A percentile compares a stretch with the other conserved stretches of the same genome.
These are phyloP conservation scores for Cardamine occulta DNA, from an alignment of 345 rosid species.

Conservation along the genomic window DNA sequence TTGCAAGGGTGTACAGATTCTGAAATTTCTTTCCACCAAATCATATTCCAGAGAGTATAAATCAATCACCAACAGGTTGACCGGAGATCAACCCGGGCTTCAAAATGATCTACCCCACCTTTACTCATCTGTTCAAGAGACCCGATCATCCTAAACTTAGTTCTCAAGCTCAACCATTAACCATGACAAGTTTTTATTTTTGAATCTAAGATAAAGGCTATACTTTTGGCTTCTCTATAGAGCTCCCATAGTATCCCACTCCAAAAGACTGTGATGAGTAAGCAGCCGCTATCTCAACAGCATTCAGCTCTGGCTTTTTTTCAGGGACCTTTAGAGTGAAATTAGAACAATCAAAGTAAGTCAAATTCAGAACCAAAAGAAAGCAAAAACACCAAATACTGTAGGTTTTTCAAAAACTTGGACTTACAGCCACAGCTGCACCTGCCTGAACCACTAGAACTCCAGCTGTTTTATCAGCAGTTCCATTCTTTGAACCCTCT, in stretches of 20 bases:
- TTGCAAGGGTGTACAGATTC: no score
- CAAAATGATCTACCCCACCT: slow-evolving; percentile 66
- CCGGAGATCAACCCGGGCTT: slow-evolving; percentile 77
- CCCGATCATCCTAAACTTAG: not conserved
- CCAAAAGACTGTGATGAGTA: slow-evolving; percentile 83
- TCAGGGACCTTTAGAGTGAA: slow-evolving; percentile 54
- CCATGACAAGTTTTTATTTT: not conserved
- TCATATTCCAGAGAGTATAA: not conserved
- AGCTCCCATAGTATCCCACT: slow-evolving; percentile 86
- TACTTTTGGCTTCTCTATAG: slow-evolving; percentile 88
- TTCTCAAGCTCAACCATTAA: slow-evolving; percentile 1
- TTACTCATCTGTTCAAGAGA: slow-evolving; percentile 53
- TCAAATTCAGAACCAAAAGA: no score
- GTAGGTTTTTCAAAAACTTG: slow-evolving; percentile 11
- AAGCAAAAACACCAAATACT: no score
- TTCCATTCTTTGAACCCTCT: slow-evolving; percentile 43
- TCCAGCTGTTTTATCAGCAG: slow-evolving; percentile 68
- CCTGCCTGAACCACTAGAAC: slow-evolving; percentile 82
- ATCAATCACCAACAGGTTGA: no score
- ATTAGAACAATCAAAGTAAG: slow-evolving; percentile 4
- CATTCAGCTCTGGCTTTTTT: slow-evolving; percentile 56
- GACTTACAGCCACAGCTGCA: slow-evolving; percentile 62
- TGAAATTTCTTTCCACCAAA: no score
- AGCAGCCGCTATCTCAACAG: slow-evolving; percentile 90
- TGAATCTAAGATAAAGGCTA: not conserved